phyloP scores from a whole-genome alignment of 768 basidiomycete genomes.

The Phylloporus sp. region DNA sequence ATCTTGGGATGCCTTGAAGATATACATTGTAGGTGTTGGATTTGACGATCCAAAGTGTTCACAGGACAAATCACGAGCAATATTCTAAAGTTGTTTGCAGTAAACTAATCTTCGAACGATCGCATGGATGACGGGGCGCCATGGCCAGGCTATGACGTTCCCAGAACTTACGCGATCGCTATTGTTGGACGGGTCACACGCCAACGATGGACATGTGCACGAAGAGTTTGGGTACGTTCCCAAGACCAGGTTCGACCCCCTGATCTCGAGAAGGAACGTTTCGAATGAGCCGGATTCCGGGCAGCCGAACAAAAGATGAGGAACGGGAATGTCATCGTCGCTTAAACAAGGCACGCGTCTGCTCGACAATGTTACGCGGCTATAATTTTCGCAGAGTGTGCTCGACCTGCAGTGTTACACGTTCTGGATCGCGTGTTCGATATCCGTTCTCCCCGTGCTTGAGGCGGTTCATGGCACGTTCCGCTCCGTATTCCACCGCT shows the following conservation, averaged over 20 bases:
- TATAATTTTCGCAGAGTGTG: constrained; percentile 36
- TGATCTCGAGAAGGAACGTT: constrained; percentile 15
- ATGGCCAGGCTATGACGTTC: constrained; percentile 37
- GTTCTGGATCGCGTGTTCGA: constrained; percentile 38
- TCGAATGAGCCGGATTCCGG: neutral
- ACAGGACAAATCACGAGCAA: constrained; percentile 35
- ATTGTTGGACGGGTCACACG: constrained; percentile 25
- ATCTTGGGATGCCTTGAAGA: constrained; percentile 44
- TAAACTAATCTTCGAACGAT: too few relatives aligned
- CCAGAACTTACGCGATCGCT: constrained; percentile 32
- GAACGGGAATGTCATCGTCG: constrained; percentile 14
- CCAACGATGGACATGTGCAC: neutral
- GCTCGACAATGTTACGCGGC: constrained; percentile 30
- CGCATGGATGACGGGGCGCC: too few relatives aligned
- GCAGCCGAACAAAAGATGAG: neutral
- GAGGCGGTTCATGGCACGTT: constrained; percentile 25
- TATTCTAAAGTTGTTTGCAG: constrained; percentile 40
- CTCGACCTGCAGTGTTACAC: constrained; percentile 33
- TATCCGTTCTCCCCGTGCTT: constrained; percentile 22
- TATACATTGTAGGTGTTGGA: constrained; percentile 31
- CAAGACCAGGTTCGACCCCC: neutral
- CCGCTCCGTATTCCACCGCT: constrained; percentile 34
- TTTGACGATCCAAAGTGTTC: neutral
- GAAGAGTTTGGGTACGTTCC: neutral
- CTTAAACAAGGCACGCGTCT: constrained; percentile 33